phyloP scores from a whole-genome alignment of 2,329 filamentous ascomycete species.

The Arthroderma sp. region DNA sequence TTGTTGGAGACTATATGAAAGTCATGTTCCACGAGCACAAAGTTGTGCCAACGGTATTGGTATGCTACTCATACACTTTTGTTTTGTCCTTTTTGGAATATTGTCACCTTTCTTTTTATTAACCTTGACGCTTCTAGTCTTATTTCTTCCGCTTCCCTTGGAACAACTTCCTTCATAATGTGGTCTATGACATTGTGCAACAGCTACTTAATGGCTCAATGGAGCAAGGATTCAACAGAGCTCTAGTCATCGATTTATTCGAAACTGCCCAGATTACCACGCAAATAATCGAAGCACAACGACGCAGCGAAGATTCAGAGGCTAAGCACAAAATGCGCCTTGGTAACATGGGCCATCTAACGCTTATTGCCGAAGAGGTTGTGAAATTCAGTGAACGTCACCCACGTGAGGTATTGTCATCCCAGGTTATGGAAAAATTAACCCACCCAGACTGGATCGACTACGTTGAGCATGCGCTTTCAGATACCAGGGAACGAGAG shows the following conservation, averaged over 20 bases:
- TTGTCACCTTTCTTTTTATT: not conserved
- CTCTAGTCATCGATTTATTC: conserved; percentile 82
- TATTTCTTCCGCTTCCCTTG: conserved; percentile 98
- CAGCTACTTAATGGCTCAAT: conserved; percentile 98
- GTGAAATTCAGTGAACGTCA: conserved; percentile 96
- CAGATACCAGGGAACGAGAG: conserved; percentile 87
- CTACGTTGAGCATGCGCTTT: conserved; percentile 85
- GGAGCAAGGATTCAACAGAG: conserved; percentile 87
- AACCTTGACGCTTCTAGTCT: conserved; percentile 43
- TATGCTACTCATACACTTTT: conserved; percentile 38
- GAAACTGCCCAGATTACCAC: conserved; percentile 80
- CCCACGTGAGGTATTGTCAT: conserved; percentile 73
- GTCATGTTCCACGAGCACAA: conserved; percentile 90
- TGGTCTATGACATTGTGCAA: conserved; percentile 97
- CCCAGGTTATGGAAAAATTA: conserved; percentile 73
- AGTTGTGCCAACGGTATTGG: conserved; percentile 89
- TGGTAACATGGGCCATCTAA: conserved; percentile 97
- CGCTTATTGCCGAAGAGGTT: conserved; percentile 92
- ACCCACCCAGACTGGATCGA: conserved; percentile 84
- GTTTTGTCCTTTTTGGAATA: not conserved
- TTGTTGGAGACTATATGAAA: conserved; percentile 90
- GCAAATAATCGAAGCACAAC: conserved; percentile 83
- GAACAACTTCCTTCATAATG: conserved; percentile 99
- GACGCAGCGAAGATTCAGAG: conserved; percentile 75
- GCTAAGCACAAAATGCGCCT: conserved; percentile 74